phyloP scores from a whole-genome alignment of 176 grass and related monocot species.

The Ensete ventricosum region DNA sequence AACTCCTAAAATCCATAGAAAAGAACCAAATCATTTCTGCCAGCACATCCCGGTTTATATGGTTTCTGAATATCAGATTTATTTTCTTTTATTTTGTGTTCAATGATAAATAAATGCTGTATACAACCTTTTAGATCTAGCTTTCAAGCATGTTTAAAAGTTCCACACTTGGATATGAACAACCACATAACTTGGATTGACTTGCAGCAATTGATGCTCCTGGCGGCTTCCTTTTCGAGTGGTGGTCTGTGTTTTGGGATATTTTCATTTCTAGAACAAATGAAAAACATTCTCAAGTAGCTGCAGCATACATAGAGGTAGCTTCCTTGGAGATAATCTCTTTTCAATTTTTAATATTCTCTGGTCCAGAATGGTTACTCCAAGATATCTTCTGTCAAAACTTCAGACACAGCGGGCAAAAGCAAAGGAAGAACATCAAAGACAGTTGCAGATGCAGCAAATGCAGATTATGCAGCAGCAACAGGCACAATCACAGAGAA shows the following conservation, averaged over 20 bases:
- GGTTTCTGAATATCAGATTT: too few relatives aligned
- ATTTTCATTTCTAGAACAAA: slow-evolving; percentile 38
- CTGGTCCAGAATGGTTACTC: not conserved
- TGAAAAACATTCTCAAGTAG: slow-evolving; percentile 32
- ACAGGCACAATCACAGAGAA: slow-evolving; percentile 8
- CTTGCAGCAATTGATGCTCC: slow-evolving; percentile 33
- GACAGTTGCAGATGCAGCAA: slow-evolving; percentile 18
- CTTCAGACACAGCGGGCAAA: slow-evolving; percentile 5
- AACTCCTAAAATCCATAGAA: too few relatives aligned
- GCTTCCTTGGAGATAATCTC: not conserved
- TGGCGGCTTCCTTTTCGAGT: slow-evolving; percentile 33
- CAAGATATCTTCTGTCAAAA: not conserved
- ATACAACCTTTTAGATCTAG: not conserved
- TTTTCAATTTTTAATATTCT: not conserved
- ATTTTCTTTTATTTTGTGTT: too few relatives aligned
- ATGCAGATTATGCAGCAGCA: slow-evolving; percentile 15
- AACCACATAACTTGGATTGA: not conserved
- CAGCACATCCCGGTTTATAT: too few relatives aligned
- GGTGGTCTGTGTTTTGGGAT: slow-evolving; percentile 46
- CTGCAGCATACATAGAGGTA: slow-evolving; percentile 33
- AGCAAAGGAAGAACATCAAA: slow-evolving; percentile 20
- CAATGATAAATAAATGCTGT: too few relatives aligned
- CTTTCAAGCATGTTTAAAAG: too few relatives aligned
- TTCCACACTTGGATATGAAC: not conserved
- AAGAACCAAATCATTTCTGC: too few relatives aligned